Evolutionary conservation across 1,139 yeast genomes (phyloP).

Genomic region (Nadsonia starkeyi-henricii): DNA sequence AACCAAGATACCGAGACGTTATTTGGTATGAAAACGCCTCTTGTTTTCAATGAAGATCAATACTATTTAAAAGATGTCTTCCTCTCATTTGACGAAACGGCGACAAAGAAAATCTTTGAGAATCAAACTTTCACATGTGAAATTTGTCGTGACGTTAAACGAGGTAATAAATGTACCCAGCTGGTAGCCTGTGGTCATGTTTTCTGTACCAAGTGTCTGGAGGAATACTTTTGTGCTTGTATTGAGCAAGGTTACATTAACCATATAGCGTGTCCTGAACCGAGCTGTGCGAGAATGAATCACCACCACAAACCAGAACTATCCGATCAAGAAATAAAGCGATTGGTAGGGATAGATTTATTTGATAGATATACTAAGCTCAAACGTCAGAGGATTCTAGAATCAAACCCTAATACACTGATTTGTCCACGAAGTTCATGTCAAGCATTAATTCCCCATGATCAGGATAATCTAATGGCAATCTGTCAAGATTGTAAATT

Average conservation of each 20-base stretch:
- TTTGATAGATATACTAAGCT: slow-evolving; percentile 30
- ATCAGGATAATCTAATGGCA: slow-evolving; percentile 37
- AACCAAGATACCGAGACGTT: slow-evolving; percentile 19
- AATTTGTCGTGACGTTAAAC: slow-evolving; percentile 41
- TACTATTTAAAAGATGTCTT: slow-evolving; percentile 13
- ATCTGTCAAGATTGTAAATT: slow-evolving; percentile 39
- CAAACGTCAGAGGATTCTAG: slow-evolving; percentile 30
- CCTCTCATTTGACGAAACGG: slow-evolving; percentile 14
- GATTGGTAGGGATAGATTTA: slow-evolving; percentile 20
- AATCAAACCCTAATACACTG: slow-evolving; percentile 36
- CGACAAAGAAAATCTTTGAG: slow-evolving; percentile 25
- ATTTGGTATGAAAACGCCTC: slow-evolving; percentile 4
- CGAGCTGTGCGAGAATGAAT: slow-evolving; percentile 13
- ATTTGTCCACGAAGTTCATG: slow-evolving; percentile 40
- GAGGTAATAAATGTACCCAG: slow-evolving; percentile 33
- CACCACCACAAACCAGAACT: neutral
- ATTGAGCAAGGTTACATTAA: slow-evolving; percentile 40
- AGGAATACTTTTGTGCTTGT: slow-evolving; percentile 31
- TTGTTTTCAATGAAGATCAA: neutral
- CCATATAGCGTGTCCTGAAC: slow-evolving; percentile 48
- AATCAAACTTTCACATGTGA: slow-evolving; percentile 37
- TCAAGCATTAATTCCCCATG: slow-evolving; percentile 35
- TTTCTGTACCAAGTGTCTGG: slow-evolving; percentile 40
- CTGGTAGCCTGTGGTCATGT: slow-evolving; percentile 38
- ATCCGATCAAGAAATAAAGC: slow-evolving; percentile 18